phyloP scores from a whole-genome alignment of 495 filamentous ascomycete species.

The Penicillium crystallinum region DNA sequence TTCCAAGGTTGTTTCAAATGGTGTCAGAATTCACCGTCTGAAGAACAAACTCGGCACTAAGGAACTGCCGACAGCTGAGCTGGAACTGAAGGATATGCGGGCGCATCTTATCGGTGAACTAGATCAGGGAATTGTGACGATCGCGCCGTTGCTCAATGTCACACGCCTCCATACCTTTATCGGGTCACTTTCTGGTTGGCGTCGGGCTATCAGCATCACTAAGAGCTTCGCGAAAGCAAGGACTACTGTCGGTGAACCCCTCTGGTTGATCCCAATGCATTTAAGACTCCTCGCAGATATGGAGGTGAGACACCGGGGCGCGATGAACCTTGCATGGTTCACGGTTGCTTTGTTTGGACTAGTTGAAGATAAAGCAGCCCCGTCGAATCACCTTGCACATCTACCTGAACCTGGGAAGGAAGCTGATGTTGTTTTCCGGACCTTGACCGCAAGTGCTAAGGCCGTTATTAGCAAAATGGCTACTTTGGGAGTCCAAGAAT shows the following conservation, averaged over 20 bases:
- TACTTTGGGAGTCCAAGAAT: constrained; percentile 53
- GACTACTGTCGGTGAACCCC: constrained; percentile 44
- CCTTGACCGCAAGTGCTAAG: constrained; percentile 63
- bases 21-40: constrained; percentile 58
- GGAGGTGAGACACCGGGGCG: constrained; percentile 49
- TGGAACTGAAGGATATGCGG: constrained; percentile 57
- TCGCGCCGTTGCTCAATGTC: constrained; percentile 62
- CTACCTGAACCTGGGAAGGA: constrained; percentile 24
- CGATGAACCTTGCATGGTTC: constrained; percentile 58
- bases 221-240: constrained; percentile 54
- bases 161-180: constrained; percentile 62
- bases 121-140: constrained; percentile 60
- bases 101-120: constrained; percentile 59
- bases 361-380: constrained; percentile 33
- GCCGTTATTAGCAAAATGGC: constrained; percentile 54
- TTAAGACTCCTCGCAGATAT: constrained; percentile 54
- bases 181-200: constrained; percentile 51
- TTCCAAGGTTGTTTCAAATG: constrained; percentile 47
- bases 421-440: constrained; percentile 50
- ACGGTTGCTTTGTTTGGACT: constrained; percentile 53
- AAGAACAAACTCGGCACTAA: constrained; percentile 70
- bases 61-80: constrained; percentile 64
- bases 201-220: constrained; percentile 56
- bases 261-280: constrained; percentile 55
- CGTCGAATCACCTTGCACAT: constrained; percentile 14